Conservation (phyloP, 2,329 filamentous ascomycete species). For the Trichoderma polysporum region DNA sequence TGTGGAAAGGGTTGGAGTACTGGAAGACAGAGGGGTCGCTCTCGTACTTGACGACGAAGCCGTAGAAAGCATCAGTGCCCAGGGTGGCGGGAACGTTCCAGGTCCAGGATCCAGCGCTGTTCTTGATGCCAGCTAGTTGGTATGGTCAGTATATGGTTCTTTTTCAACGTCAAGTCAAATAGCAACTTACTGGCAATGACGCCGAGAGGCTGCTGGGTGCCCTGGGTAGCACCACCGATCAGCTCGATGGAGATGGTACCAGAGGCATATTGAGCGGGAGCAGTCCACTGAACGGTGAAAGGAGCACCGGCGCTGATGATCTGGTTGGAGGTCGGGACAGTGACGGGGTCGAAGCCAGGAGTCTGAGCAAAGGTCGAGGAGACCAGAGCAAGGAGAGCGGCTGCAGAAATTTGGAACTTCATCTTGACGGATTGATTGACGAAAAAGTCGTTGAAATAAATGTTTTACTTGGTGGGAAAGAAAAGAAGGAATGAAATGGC, state of each 20-base stretch:
- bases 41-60: slow-evolving; percentile 55
- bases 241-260: slow-evolving; percentile 53
- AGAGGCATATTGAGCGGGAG: slow-evolving; percentile 41
- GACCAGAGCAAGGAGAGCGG: slow-evolving; percentile 52
- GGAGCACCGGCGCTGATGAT: slow-evolving; percentile 48
- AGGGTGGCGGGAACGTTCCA: slow-evolving; percentile 52
- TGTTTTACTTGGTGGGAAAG: slow-evolving; percentile 13
- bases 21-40: slow-evolving; percentile 52
- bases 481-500: slow-evolving; percentile 19
- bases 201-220: slow-evolving; percentile 42
- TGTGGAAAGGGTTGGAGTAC: slow-evolving; percentile 63
- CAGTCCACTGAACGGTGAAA: slow-evolving; percentile 53
- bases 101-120: slow-evolving; percentile 44
- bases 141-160: background rate
- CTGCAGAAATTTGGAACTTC: slow-evolving; percentile 50
- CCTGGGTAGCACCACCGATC: slow-evolving; percentile 50
- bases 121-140: slow-evolving; percentile 46
- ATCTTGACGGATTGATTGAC: slow-evolving; percentile 49
- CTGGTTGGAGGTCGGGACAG: slow-evolving; percentile 45
- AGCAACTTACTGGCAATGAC: slow-evolving; percentile 56
- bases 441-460: slow-evolving; percentile 7
- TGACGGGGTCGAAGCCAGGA: slow-evolving; percentile 56
- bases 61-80: slow-evolving; percentile 52
- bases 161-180: background rate
- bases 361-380: slow-evolving; percentile 54